These are phyloP conservation scores for Talaromyces proteolyticus DNA, from an alignment of 495 filamentous ascomycete genomes.

Conservation along the genomic window DNA sequence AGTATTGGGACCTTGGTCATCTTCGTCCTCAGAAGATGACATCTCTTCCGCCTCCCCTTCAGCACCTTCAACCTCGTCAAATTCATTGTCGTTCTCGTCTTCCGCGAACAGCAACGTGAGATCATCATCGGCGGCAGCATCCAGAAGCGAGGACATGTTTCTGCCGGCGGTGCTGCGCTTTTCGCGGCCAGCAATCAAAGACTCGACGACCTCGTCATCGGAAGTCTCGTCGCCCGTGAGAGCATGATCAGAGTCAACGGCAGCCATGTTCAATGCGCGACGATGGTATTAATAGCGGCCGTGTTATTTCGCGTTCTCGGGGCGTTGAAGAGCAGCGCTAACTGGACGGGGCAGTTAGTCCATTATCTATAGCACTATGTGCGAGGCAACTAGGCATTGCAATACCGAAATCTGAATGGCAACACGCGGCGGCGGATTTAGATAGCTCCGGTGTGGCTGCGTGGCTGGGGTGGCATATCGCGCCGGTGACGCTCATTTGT, in stretches of 20 bases:
- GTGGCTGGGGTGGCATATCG: too few species aligned
- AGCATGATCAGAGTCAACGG: slow-evolving; percentile 15
- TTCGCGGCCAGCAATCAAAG: slow-evolving; percentile 68
- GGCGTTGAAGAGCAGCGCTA: neutral
- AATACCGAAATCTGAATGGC: too few species aligned
- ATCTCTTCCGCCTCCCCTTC: slow-evolving; percentile 67
- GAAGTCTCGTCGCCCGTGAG: slow-evolving; percentile 24
- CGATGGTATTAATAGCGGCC: neutral
- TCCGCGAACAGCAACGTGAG: slow-evolving; percentile 78
- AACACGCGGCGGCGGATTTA: too few species aligned
- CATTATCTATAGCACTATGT: too few species aligned
- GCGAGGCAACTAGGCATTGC: too few species aligned
- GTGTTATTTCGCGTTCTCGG: neutral
- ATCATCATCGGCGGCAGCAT: slow-evolving; percentile 71
- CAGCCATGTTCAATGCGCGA: slow-evolving; percentile 13
- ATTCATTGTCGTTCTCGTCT: slow-evolving; percentile 81
- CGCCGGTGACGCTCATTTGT: too few species aligned
- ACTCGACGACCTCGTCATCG: slow-evolving; percentile 51
- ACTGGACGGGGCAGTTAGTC: neutral
- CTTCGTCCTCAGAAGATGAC: slow-evolving; percentile 73
- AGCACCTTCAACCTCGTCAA: slow-evolving; percentile 59
- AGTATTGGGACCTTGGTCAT: slow-evolving; percentile 63
- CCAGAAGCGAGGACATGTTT: slow-evolving; percentile 73
- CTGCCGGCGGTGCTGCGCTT: slow-evolving; percentile 84
- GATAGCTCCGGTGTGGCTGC: too few species aligned